phyloP scores from a whole-genome alignment of 2,329 filamentous ascomycete species.

The Pseudogymnoascus sp. region DNA sequence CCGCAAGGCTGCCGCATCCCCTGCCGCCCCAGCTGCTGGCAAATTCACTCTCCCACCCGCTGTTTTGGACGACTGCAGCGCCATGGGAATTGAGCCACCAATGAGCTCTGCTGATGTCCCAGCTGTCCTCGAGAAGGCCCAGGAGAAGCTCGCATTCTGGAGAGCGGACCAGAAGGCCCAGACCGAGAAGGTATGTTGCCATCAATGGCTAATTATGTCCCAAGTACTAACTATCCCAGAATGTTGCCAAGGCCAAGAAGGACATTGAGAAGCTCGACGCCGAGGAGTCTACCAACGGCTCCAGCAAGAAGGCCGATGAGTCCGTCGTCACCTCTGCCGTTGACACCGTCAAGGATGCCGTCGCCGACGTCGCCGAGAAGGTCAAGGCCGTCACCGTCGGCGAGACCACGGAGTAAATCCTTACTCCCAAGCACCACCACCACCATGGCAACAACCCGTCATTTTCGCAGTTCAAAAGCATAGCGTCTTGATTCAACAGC shows the following conservation, averaged over 20 bases:
- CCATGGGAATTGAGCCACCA: constrained; percentile 79
- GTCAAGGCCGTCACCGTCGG: constrained; percentile 49
- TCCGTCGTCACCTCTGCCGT: constrained; percentile 20
- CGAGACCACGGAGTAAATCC: constrained; percentile 41
- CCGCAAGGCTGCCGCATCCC: constrained; percentile 54
- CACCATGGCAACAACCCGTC: not conserved
- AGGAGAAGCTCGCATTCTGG: constrained; percentile 85
- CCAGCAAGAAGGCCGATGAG: constrained; percentile 17
- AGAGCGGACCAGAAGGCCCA: constrained; percentile 82
- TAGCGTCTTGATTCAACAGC: not conserved
- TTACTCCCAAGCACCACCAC: not conserved
- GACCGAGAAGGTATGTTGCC: constrained; percentile 68
- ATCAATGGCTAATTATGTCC: constrained; percentile 13
- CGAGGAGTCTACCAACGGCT: constrained; percentile 43
- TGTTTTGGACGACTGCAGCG: constrained; percentile 81
- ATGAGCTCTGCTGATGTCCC: constrained; percentile 80
- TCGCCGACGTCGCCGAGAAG: constrained; percentile 49
- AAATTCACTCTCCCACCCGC: constrained; percentile 85
- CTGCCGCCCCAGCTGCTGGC: constrained; percentile 39
- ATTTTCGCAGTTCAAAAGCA: constrained; percentile 1
- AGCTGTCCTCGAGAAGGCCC: constrained; percentile 74
- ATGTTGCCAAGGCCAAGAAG: constrained; percentile 92
- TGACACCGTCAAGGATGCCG: constrained; percentile 41
- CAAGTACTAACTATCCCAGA: constrained; percentile 49
- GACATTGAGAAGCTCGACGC: constrained; percentile 86